phyloP scores from a whole-genome alignment of 148 eudicot species.

The Vaccinium darrowii region DNA sequence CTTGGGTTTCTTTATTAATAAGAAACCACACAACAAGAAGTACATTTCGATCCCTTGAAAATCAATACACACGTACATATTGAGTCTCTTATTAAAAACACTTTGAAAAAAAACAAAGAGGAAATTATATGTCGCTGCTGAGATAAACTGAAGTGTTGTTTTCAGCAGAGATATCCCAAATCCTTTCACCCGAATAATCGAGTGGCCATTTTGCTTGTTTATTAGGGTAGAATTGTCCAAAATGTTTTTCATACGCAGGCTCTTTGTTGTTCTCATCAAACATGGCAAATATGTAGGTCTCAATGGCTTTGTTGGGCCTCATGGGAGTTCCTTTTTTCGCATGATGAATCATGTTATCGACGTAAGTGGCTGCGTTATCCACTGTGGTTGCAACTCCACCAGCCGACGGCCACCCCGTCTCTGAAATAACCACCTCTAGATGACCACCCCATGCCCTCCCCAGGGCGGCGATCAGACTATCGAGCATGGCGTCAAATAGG shows the following conservation, averaged over 20 bases:
- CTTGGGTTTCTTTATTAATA: background rate
- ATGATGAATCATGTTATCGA: background rate
- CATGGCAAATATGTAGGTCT: slow-evolving; percentile 14
- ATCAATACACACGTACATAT: background rate
- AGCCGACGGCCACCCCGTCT: slow-evolving; percentile 10
- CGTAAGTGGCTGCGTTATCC: background rate
- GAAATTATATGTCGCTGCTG: background rate
- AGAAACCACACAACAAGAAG: background rate
- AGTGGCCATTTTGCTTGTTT: slow-evolving; percentile 10
- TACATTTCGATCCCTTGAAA: background rate
- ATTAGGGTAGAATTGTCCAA: slow-evolving; percentile 6
- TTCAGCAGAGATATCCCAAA: background rate
- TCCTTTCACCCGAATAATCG: background rate
- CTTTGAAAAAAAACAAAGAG: background rate
- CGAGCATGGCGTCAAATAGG: slow-evolving; percentile 10
- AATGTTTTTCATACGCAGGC: background rate
- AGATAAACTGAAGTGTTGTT: background rate
- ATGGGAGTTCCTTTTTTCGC: slow-evolving; percentile 3
- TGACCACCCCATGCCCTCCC: slow-evolving; percentile 11
- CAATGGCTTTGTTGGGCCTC: slow-evolving; percentile 16
- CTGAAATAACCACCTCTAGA: slow-evolving; percentile 1
- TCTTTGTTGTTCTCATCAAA: slow-evolving; percentile 17
- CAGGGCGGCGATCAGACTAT: background rate
- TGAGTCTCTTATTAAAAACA: background rate
- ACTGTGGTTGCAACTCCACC: background rate